Evolutionary conservation across 1,284 basidiomycete genomes (phyloP).

Genomic region (Coniophora puteana): DNA sequence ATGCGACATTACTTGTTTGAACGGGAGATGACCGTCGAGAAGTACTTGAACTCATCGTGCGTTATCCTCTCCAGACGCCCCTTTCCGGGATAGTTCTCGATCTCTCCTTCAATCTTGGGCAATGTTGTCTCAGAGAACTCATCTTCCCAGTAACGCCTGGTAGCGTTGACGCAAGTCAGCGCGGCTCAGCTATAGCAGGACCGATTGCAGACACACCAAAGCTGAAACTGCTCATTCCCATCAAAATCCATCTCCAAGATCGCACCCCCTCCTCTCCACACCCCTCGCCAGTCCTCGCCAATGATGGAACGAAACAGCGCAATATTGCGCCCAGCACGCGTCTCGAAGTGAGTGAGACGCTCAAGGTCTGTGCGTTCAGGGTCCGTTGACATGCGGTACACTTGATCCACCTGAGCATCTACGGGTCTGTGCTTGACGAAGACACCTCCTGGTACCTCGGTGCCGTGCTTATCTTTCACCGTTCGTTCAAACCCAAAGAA

Average conservation of each 20-base stretch:
- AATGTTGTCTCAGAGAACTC: constrained; percentile 17
- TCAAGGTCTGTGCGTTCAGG: constrained; percentile 22
- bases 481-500: constrained; percentile 20
- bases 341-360: constrained; percentile 32
- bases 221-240: constrained; percentile 37
- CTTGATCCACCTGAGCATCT: constrained; percentile 31
- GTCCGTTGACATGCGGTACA: constrained; percentile 29
- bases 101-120: constrained; percentile 29
- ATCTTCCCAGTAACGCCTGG: constrained; percentile 40
- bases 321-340: constrained; percentile 32
- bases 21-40: constrained; percentile 20
- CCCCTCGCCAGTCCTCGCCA: constrained; percentile 35
- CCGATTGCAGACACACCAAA: constrained; percentile 23
- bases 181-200: background rate
- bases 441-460: constrained; percentile 16
- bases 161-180: background rate
- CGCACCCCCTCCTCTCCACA: constrained; percentile 30
- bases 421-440: constrained; percentile 32
- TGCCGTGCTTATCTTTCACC: constrained; percentile 8
- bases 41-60: constrained; percentile 30
- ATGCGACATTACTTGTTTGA: constrained; percentile 27
- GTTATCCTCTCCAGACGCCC: constrained; percentile 36
- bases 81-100: constrained; percentile 31
- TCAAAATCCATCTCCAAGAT: constrained; percentile 35
- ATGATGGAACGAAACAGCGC: constrained; percentile 21